phyloP scores from a whole-genome alignment of 805 yeast genomes.

The Komagataella phaffii region DNA sequence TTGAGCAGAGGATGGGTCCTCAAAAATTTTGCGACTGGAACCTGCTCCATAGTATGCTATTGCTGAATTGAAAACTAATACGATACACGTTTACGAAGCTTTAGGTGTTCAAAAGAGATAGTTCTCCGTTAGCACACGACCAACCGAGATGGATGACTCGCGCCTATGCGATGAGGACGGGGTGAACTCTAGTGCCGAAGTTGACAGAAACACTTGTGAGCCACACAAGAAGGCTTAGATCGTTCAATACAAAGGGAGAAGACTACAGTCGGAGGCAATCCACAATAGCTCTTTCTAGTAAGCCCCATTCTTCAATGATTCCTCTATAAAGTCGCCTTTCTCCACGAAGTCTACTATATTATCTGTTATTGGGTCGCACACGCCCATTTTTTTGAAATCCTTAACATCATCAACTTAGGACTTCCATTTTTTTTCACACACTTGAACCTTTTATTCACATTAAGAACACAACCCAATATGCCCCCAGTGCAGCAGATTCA shows the following conservation, averaged over 20 bases:
- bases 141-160: too few species aligned
- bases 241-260: too few species aligned
- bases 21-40: conserved; percentile 59
- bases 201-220: too few species aligned
- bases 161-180: too few species aligned
- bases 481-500: conserved; percentile 64
- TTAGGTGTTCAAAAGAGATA: background rate
- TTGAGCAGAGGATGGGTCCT: conserved; percentile 58
- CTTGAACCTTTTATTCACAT: background rate
- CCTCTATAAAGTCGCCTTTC: too few species aligned
- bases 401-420: background rate
- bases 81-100: background rate
- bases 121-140: background rate
- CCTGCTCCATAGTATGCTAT: conserved; percentile 35
- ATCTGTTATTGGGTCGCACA: background rate
- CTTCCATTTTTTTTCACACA: background rate
- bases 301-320: too few species aligned
- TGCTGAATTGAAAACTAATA: background rate
- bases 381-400: background rate
- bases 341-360: background rate
- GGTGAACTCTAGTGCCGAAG: too few species aligned
- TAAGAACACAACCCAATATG: conserved; percentile 16
- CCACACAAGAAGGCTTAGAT: too few species aligned
- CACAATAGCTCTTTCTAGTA: too few species aligned
- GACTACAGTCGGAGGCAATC: too few species aligned